Conservation (phyloP, 2,329 filamentous ascomycete genomes). For the Fusarium phyllophilum region DNA sequence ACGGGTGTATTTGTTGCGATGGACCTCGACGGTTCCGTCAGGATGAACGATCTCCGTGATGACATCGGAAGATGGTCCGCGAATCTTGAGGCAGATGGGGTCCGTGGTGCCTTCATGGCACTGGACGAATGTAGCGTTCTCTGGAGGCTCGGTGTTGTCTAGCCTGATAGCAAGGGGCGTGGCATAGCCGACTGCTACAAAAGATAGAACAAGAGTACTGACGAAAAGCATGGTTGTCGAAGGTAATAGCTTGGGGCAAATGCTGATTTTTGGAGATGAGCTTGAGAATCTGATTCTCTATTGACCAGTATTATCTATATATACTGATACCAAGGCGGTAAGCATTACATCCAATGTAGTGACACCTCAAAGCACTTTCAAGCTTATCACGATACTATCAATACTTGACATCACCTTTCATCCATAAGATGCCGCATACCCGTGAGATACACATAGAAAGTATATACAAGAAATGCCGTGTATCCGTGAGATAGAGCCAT, state of each 20-base stretch:
- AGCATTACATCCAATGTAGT: fast-evolving
- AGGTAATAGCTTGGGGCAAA: fast-evolving
- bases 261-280: neutral
- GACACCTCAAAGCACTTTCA: too few relatives aligned
- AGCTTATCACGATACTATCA: neutral
- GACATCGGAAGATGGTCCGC: neutral
- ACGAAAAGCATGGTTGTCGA: neutral
- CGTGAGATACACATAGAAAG: neutral
- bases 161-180: neutral
- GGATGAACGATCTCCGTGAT: neutral
- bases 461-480: neutral
- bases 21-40: neutral
- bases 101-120: neutral
- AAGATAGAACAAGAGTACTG: neutral
- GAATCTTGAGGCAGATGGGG: neutral
- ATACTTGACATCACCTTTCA: fast-evolving
- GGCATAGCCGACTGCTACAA: neutral
- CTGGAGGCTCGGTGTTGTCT: neutral
- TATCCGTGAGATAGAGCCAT: neutral
- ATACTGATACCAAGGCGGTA: neutral
- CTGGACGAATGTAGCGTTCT: neutral
- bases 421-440: neutral
- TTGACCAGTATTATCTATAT: neutral
- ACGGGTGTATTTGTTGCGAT: neutral
- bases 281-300: neutral